Percentiles rank a stretch among this genome's conserved stretches.
These are phyloP conservation scores for Hypoxylon sp. DNA, from an alignment of 2,329 filamentous ascomycete genomes.

Conservation along the genomic window DNA sequence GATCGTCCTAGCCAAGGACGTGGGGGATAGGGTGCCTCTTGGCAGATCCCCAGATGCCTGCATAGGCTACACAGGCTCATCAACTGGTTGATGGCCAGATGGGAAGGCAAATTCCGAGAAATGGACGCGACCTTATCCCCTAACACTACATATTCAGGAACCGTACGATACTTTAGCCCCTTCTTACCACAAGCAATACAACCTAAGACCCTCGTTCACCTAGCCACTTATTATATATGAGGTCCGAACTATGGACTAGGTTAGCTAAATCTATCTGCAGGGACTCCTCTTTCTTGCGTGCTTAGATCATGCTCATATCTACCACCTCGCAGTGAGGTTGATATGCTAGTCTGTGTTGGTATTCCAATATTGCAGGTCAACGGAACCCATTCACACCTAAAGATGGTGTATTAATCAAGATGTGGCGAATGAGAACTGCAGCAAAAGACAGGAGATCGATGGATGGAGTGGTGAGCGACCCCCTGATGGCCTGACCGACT, in stretches of 20 bases:
- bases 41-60: conserved; percentile 41
- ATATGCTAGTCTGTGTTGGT: conserved; percentile 3
- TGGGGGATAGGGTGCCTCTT: conserved; percentile 38
- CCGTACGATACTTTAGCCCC: conserved; percentile 28
- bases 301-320: conserved; percentile 6
- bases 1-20: conserved; percentile 29
- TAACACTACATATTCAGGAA: conserved; percentile 13
- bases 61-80: conserved; percentile 38
- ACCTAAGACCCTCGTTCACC: conserved; percentile 17
- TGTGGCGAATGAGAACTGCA: conserved; percentile 7
- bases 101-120: conserved; percentile 30
- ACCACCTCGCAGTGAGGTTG: too few species aligned
- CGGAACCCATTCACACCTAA: conserved; percentile 8
- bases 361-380: conserved; percentile 5
- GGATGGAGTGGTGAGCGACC: conserved; percentile 15
- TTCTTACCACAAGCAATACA: conserved; percentile 14
- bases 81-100: conserved; percentile 33
- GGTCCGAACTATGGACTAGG: conserved; percentile 8
- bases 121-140: conserved; percentile 22
- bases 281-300: conserved; percentile 17
- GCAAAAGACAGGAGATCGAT: conserved; percentile 15
- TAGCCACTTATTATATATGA: conserved; percentile 10
- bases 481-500: conserved; percentile 21
- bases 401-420: conserved; percentile 13
- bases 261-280: not conserved